Percentiles rank a stretch among this genome's conserved stretches.
These are phyloP conservation scores for Candida ascalaphidarum DNA, from an alignment of 805 yeast species.

Conservation along the genomic window DNA sequence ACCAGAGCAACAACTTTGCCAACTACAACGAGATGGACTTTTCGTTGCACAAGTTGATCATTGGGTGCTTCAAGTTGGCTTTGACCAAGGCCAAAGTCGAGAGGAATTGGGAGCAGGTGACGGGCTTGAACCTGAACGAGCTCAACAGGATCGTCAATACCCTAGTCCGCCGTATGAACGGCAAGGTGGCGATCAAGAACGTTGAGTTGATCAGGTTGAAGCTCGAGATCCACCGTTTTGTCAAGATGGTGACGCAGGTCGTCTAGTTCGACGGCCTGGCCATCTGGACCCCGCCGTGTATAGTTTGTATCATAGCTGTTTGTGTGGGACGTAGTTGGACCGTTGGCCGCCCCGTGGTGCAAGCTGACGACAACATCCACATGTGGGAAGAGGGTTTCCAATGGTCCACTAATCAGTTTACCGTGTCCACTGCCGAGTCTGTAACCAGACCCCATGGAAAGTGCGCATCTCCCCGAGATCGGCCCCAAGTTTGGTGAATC, in stretches of 20 bases:
- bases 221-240: constrained; percentile 32
- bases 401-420: too few relatives aligned
- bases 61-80: constrained; percentile 33
- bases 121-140: constrained; percentile 29
- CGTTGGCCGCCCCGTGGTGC: too few relatives aligned
- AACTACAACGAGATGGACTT: constrained; percentile 37
- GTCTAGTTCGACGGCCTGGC: constrained; percentile 5
- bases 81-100: constrained; percentile 20
- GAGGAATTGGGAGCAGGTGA: constrained; percentile 23
- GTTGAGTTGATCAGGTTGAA: constrained; percentile 28
- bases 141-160: constrained; percentile 25
- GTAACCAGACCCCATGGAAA: too few relatives aligned
- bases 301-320: too few relatives aligned
- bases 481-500: too few relatives aligned
- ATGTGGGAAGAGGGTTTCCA: too few relatives aligned
- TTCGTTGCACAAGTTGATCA: constrained; percentile 29
- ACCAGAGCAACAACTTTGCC: constrained; percentile 36
- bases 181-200: constrained; percentile 28
- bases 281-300: too few relatives aligned
- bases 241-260: constrained; percentile 28
- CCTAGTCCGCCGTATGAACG: constrained; percentile 30
- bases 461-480: too few relatives aligned
- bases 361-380: too few relatives aligned
- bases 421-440: too few relatives aligned
- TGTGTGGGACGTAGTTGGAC: too few relatives aligned